Conservation (phyloP, 371 early-diverging fungal species). For the Entomophthora muscae region DNA sequence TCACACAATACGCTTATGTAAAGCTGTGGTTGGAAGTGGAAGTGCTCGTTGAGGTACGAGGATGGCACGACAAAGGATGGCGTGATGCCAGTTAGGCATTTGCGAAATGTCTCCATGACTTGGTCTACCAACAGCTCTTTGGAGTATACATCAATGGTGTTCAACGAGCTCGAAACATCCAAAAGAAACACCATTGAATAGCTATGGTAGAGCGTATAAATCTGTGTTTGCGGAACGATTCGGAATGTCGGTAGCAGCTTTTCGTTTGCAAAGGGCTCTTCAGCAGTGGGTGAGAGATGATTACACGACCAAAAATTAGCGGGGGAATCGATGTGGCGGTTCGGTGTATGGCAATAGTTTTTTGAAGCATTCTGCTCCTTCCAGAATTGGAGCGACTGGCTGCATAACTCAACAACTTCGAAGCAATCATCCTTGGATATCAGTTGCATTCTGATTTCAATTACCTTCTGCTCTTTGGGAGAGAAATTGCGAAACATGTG, state of each 20-base stretch:
- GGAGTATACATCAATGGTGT: neutral
- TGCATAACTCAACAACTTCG: neutral
- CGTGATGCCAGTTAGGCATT: neutral
- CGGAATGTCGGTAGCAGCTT: neutral
- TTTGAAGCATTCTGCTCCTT: neutral
- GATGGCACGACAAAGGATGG: neutral
- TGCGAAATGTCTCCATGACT: neutral
- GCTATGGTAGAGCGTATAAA: constrained; percentile 7
- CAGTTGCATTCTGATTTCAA: neutral
- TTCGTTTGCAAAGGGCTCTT: neutral
- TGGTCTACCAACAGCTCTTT: neutral
- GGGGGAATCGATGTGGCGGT: neutral
- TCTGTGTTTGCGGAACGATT: constrained; percentile 6
- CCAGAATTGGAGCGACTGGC: neutral
- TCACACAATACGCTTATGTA: constrained; percentile 59
- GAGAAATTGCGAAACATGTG: constrained; percentile 6
- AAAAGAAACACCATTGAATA: constrained; percentile 7
- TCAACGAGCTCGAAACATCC: constrained; percentile 5
- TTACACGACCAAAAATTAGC: neutral
- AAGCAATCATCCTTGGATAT: neutral
- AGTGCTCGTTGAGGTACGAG: neutral
- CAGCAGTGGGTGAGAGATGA: neutral
- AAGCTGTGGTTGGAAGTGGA: constrained; percentile 12
- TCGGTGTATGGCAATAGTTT: neutral
- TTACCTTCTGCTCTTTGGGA: neutral